Evolutionary conservation across 352 stramenopile species (phyloP).

Genomic region (Globisporangium uncinulatum): DNA sequence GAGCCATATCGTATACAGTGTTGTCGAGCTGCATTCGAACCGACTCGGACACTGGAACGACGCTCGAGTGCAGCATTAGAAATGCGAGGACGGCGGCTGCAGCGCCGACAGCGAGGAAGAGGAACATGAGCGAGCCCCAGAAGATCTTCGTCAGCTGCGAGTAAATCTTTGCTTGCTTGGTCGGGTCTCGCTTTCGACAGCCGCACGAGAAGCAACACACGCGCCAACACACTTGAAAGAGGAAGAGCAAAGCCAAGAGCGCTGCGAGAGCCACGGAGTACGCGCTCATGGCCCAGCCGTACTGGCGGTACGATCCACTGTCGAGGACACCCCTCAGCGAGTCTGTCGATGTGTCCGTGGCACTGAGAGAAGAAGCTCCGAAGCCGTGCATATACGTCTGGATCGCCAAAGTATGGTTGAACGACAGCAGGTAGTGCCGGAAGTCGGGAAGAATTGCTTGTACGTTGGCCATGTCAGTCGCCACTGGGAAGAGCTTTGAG

Average conservation of each 20-base stretch:
- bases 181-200: conserved; percentile 35
- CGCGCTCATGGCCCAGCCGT: conserved; percentile 25
- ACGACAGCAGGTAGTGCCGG: conserved; percentile 32
- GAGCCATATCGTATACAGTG: conserved; percentile 17
- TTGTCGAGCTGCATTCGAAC: conserved; percentile 19
- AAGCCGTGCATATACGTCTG: not conserved
- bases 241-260: conserved; percentile 26
- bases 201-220: conserved; percentile 45
- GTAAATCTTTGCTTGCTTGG: conserved; percentile 40
- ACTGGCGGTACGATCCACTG: conserved; percentile 38
- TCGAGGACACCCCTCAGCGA: conserved; percentile 20
- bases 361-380: too few species aligned
- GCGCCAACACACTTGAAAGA: conserved; percentile 41
- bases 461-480: conserved; percentile 26
- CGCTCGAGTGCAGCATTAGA: conserved; percentile 23
- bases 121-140: conserved; percentile 28
- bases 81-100: conserved; percentile 25
- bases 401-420: conserved; percentile 32
- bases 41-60: conserved; percentile 22
- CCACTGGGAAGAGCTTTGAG: conserved; percentile 28
- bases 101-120: conserved; percentile 20
- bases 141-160: conserved; percentile 38
- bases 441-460: conserved; percentile 40
- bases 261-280: conserved; percentile 23
- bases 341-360: not conserved